Conservation (phyloP, 345 rosid species). For the Limnanthes douglasii region DNA sequence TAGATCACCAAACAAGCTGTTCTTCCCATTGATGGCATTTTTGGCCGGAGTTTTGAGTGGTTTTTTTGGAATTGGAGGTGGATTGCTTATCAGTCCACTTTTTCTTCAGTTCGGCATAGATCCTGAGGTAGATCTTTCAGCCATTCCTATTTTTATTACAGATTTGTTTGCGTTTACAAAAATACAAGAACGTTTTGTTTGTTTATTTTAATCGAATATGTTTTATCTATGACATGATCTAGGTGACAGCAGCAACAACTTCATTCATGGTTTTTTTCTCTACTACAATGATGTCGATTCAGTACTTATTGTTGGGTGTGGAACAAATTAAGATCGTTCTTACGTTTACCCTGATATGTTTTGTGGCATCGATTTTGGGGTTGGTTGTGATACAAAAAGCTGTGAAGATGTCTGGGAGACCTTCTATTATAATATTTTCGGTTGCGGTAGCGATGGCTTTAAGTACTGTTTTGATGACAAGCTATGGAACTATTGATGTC, state of each 20-base stretch:
- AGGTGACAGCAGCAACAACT: conserved; percentile 59
- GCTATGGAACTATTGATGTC: conserved; percentile 34
- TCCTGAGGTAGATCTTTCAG: conserved; percentile 35
- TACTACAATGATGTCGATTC: conserved; percentile 17
- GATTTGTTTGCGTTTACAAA: too few species aligned
- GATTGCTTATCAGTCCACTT: conserved; percentile 83
- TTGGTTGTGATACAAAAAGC: conserved; percentile 49
- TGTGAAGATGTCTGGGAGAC: conserved; percentile 46
- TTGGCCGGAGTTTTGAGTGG: conserved; percentile 72
- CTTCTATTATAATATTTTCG: conserved; percentile 75
- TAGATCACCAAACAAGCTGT: too few species aligned
- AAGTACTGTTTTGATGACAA: conserved; percentile 56
- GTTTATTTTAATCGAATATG: too few species aligned
- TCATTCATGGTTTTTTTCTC: conserved; percentile 18
- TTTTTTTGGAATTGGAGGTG: conserved; percentile 86
- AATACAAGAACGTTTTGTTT: too few species aligned
- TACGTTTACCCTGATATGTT: conserved; percentile 37
- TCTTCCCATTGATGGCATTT: conserved; percentile 57
- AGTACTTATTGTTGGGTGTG: conserved; percentile 57
- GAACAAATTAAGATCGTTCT: conserved; percentile 29
- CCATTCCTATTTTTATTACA: too few species aligned
- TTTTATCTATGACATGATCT: too few species aligned
- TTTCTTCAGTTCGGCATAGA: conserved; percentile 70
- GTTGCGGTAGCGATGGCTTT: conserved; percentile 58
- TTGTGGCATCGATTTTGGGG: conserved; percentile 54